Conservation (phyloP, 306 rosid genomes). For the Lithocarpus polystachyus region DNA sequence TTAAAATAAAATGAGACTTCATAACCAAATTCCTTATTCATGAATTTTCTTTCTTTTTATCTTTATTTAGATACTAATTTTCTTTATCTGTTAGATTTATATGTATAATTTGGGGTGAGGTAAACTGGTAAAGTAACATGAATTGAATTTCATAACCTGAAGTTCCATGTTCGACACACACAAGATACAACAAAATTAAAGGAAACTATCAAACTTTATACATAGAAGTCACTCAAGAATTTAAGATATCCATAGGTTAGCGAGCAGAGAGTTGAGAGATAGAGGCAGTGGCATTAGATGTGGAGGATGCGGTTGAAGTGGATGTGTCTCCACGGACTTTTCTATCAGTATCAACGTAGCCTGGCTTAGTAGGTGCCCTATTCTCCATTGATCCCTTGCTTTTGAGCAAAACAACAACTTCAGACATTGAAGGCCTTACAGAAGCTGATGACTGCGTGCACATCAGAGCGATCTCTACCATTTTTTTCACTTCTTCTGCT, state of each 20-base stretch:
- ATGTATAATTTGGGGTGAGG: too few relatives aligned
- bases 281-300: conserved; percentile 61
- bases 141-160: too few relatives aligned
- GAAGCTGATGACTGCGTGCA: conserved; percentile 62
- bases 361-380: conserved; percentile 48
- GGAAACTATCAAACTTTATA: background rate
- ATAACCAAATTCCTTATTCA: too few relatives aligned
- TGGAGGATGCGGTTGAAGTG: conserved; percentile 46
- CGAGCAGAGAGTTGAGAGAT: conserved; percentile 39
- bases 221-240: background rate
- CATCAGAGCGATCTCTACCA: conserved; percentile 46
- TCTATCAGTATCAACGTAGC: conserved; percentile 45
- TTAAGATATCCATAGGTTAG: background rate
- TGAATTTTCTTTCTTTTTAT: too few relatives aligned
- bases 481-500: conserved; percentile 48
- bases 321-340: conserved; percentile 31
- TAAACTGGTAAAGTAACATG: too few relatives aligned
- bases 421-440: conserved; percentile 68
- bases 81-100: too few relatives aligned
- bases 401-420: conserved; percentile 52
- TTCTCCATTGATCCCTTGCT: conserved; percentile 24
- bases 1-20: too few relatives aligned
- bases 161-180: too few relatives aligned
- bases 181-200: background rate
- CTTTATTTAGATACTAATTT: too few relatives aligned